These are phyloP conservation scores for Kwoniella shandongensis DNA, from an alignment of 768 basidiomycete genomes.

Conservation along the genomic window DNA sequence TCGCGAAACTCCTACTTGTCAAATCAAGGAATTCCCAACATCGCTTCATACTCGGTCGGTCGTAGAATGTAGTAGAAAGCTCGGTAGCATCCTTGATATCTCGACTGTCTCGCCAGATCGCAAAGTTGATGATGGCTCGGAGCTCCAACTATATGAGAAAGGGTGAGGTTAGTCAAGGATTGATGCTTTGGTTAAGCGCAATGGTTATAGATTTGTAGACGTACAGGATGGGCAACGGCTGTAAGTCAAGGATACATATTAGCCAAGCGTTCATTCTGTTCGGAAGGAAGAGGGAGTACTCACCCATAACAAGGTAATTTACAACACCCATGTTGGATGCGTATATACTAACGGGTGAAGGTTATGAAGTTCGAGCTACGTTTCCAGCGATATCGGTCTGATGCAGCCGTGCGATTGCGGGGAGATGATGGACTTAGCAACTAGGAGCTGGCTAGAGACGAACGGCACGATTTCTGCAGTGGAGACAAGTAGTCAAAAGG, in stretches of 20 bases:
- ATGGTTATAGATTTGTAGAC: neutral
- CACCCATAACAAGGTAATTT: constrained; percentile 13
- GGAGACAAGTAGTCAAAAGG: no score
- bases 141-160: constrained; percentile 62
- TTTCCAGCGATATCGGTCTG: no score
- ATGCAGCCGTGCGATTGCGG: no score
- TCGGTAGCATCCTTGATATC: constrained; percentile 76
- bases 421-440: no score
- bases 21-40: constrained; percentile 88
- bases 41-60: constrained; percentile 76
- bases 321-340: constrained; percentile 14
- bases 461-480: no score
- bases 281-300: neutral
- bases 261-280: no score
- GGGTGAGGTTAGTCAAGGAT: constrained; percentile 4
- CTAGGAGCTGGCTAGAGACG: no score
- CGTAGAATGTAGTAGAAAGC: constrained; percentile 78
- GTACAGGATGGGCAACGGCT: constrained; percentile 38
- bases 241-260: neutral
- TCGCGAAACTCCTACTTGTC: constrained; percentile 85
- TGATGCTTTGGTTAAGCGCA: no score
- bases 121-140: constrained; percentile 76
- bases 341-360: neutral
- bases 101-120: constrained; percentile 77
- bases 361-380: neutral